Conservation (phyloP, 2,329 filamentous ascomycete genomes). For the Pyrenochaeta sp. region DNA sequence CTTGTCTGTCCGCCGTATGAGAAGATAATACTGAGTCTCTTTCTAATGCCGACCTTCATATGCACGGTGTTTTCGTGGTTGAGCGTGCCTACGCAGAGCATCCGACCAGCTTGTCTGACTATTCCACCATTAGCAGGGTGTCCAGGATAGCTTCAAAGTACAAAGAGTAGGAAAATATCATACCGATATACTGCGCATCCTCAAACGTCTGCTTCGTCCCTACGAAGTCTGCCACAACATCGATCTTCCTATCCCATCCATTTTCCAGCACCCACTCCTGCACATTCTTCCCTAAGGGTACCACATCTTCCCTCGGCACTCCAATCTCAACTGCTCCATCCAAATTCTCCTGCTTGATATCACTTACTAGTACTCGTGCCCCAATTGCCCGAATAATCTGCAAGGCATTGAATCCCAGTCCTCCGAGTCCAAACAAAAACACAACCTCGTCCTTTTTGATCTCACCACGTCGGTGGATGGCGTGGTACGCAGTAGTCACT, state of each 20-base stretch:
- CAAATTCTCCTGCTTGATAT: constrained; percentile 33
- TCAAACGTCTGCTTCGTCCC: constrained; percentile 29
- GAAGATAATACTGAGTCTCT: constrained; percentile 29
- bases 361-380: constrained; percentile 27
- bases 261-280: constrained; percentile 27
- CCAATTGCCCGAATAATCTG: constrained; percentile 28
- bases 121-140: not conserved
- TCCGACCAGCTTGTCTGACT: constrained; percentile 30
- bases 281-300: constrained; percentile 23
- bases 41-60: constrained; percentile 32
- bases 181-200: constrained; percentile 32
- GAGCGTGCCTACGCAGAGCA: constrained; percentile 32
- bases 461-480: constrained; percentile 25
- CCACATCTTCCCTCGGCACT: constrained; percentile 17
- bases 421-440: constrained; percentile 32
- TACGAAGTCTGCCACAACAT: constrained; percentile 30
- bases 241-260: constrained; percentile 28
- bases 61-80: constrained; percentile 36
- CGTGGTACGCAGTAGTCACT: constrained; percentile 33
- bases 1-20: constrained; percentile 29
- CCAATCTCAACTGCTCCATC: constrained; percentile 27
- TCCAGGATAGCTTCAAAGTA: not conserved
- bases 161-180: not conserved
- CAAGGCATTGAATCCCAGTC: constrained; percentile 32
- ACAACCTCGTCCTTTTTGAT: constrained; percentile 22